Evolutionary conservation across 1,284 basidiomycete genomes (phyloP).

Genomic region (Mycosarcoma maydis): DNA sequence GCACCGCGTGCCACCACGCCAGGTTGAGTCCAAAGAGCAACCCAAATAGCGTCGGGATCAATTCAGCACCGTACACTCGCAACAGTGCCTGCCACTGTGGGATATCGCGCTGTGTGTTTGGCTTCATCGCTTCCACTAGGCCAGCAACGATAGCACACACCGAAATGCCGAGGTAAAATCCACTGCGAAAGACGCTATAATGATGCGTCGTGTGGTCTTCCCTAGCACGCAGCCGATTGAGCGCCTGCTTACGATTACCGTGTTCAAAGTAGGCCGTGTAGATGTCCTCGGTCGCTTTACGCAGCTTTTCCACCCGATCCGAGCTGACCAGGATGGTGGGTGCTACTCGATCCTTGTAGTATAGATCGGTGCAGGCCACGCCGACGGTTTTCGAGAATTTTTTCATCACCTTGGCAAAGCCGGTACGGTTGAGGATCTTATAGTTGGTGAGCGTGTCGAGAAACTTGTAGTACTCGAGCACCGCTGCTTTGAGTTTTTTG

Average conservation of each 20-base stretch:
- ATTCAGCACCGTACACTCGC: conserved; percentile 80
- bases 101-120: conserved; percentile 73
- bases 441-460: conserved; percentile 81
- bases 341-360: conserved; percentile 80
- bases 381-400: conserved; percentile 90
- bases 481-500: conserved; percentile 81
- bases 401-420: conserved; percentile 85
- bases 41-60: conserved; percentile 80
- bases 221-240: conserved; percentile 73
- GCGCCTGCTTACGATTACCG: conserved; percentile 84
- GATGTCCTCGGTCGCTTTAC: conserved; percentile 72
- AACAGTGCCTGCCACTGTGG: conserved; percentile 80
- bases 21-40: conserved; percentile 82
- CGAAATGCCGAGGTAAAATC: conserved; percentile 79
- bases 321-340: conserved; percentile 70
- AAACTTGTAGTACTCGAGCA: conserved; percentile 83
- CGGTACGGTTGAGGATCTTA: conserved; percentile 79
- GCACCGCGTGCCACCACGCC: conserved; percentile 77
- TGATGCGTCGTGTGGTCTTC: conserved; percentile 74
- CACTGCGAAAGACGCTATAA: conserved; percentile 72
- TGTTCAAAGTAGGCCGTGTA: conserved; percentile 71
- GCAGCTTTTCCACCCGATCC: conserved; percentile 74
- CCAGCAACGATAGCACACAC: conserved; percentile 80
- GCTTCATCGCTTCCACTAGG: conserved; percentile 75
- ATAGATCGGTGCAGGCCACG: conserved; percentile 73